Evolutionary conservation across 176 grass and related monocot species (phyloP).

Genomic region (Eleusine coracana): DNA sequence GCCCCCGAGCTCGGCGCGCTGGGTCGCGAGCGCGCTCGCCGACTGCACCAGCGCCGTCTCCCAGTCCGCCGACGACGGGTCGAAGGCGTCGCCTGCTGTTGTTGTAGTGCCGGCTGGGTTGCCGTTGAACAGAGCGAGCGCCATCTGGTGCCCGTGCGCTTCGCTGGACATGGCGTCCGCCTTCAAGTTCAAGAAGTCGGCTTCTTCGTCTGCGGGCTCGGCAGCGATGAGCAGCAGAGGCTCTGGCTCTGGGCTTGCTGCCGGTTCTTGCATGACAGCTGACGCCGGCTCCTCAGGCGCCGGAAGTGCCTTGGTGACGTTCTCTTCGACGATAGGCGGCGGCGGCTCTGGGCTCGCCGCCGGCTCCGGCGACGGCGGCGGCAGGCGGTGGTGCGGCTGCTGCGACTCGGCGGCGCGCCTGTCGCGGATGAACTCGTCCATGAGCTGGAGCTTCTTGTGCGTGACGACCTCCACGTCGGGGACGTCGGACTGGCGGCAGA

Average conservation of each 20-base stretch:
- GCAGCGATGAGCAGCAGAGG: background rate
- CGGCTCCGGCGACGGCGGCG: slow-evolving; percentile 18
- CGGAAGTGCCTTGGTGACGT: slow-evolving; percentile 56
- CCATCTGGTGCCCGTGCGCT: slow-evolving; percentile 62
- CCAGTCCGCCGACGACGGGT: slow-evolving; percentile 57
- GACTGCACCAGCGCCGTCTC: slow-evolving; percentile 71
- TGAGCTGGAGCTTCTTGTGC: slow-evolving; percentile 74
- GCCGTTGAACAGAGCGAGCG: slow-evolving; percentile 64
- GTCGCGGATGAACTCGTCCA: slow-evolving; percentile 87
- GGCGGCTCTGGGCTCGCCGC: slow-evolving; percentile 12
- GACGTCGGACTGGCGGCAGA: slow-evolving; percentile 71
- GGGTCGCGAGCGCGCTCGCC: slow-evolving; percentile 53
- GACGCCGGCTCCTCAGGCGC: slow-evolving; percentile 28
- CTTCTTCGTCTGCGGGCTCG: slow-evolving; percentile 20
- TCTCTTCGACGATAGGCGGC: background rate
- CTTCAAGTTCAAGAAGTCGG: slow-evolving; percentile 71
- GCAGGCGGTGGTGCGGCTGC: slow-evolving; percentile 10
- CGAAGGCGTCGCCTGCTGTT: slow-evolving; percentile 46
- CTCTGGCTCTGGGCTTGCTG: background rate
- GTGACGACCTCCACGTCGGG: slow-evolving; percentile 77
- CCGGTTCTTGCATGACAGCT: background rate
- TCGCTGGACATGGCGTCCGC: slow-evolving; percentile 50
- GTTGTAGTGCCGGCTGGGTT: slow-evolving; percentile 27
- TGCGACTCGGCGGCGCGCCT: slow-evolving; percentile 45
- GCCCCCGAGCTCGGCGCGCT: slow-evolving; percentile 63